Evolutionary conservation across 2,329 filamentous ascomycete species (phyloP).

Genomic region (Aureobasidium subglaciale): DNA sequence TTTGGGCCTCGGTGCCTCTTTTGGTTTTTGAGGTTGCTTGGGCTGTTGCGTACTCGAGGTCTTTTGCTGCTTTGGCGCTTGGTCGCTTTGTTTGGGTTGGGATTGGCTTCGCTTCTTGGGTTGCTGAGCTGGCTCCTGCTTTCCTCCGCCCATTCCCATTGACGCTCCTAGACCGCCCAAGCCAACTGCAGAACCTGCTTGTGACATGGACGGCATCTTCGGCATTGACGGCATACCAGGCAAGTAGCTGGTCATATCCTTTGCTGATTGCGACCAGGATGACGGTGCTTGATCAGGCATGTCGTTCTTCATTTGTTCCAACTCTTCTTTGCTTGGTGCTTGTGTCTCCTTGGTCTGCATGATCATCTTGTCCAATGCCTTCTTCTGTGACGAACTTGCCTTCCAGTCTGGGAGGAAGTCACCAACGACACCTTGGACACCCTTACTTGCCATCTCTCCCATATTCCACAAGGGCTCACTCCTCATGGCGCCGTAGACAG

Average conservation of each 20-base stretch:
- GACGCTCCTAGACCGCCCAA: constrained; percentile 26
- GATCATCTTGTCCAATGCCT: constrained; percentile 32
- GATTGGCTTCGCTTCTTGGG: constrained; percentile 14
- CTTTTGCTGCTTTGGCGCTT: constrained; percentile 16
- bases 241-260: constrained; percentile 29
- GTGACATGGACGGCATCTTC: constrained; percentile 21
- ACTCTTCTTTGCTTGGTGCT: constrained; percentile 27
- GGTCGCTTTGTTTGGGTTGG: constrained; percentile 14
- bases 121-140: constrained; percentile 10
- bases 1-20: background rate
- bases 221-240: constrained; percentile 21
- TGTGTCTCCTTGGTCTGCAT: constrained; percentile 30
- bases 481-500: constrained; percentile 30
- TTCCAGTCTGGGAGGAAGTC: constrained; percentile 31
- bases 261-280: constrained; percentile 27
- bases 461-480: constrained; percentile 31
- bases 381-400: constrained; percentile 29
- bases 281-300: constrained; percentile 28
- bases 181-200: constrained; percentile 20
- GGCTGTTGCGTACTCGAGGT: background rate
- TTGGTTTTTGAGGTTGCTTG: background rate
- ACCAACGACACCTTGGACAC: constrained; percentile 28
- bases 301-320: constrained; percentile 30
- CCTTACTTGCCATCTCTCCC: constrained; percentile 31
- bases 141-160: constrained; percentile 21